Percentiles rank a stretch among this genome's conserved stretches.
phyloP scores from a whole-genome alignment of 2,329 filamentous ascomycete genomes.

The Botrytis deweyae region DNA sequence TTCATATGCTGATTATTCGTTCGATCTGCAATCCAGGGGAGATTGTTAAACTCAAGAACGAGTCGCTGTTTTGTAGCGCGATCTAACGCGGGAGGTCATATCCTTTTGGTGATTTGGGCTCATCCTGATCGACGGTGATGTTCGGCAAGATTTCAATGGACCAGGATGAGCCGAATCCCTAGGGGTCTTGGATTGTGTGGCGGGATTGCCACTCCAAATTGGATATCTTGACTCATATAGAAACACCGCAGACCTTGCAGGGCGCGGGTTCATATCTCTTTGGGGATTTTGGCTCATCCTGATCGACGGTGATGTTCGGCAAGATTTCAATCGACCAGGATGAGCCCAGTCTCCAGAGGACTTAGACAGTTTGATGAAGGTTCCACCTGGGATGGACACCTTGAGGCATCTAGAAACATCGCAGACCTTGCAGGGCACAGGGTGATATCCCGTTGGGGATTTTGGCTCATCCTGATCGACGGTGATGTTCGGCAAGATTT shows the following conservation, averaged over 20 bases:
- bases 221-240: fast-evolving
- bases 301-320: too few species aligned
- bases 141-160: constrained; percentile 43
- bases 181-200: constrained; percentile 38
- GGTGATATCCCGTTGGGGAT: constrained; percentile 33
- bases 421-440: too few species aligned
- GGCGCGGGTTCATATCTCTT: too few species aligned
- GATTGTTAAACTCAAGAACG: constrained; percentile 68
- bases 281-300: too few species aligned
- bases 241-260: not conserved
- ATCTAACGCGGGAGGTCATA: constrained; percentile 60
- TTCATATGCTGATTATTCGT: constrained; percentile 39
- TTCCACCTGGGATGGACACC: too few species aligned
- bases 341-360: too few species aligned
- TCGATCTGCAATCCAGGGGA: constrained; percentile 52
- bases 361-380: too few species aligned
- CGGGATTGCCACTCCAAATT: not conserved
- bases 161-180: not conserved
- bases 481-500: constrained; percentile 42
- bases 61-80: constrained; percentile 73
- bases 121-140: constrained; percentile 35
- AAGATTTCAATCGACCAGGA: too few species aligned
- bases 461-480: constrained; percentile 35
- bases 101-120: constrained; percentile 36
- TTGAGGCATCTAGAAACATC: too few species aligned